A percentile compares a stretch with the other conserved stretches of the same genome.
Conservation (phyloP, 805 yeast genomes). For the Debaryomyces castellii region DNA sequence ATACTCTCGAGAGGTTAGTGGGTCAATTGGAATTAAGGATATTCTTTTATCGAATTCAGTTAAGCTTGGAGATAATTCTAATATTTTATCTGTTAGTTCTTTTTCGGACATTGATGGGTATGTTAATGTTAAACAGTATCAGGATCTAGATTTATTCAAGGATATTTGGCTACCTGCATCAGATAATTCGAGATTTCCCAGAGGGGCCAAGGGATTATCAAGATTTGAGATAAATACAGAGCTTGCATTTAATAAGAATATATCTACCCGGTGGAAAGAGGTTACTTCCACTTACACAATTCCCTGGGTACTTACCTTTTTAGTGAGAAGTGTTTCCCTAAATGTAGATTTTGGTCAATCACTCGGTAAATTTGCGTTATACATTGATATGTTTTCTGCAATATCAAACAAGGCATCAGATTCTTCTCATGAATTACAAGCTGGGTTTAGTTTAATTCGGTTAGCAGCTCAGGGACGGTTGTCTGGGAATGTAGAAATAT, state of each 20-base stretch:
- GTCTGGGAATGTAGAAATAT: slow-evolving; percentile 62
- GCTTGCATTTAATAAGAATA: slow-evolving; percentile 31
- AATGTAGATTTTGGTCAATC: slow-evolving; percentile 81
- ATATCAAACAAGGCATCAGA: slow-evolving; percentile 62
- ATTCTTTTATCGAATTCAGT: slow-evolving; percentile 50
- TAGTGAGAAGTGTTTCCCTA: slow-evolving; percentile 51
- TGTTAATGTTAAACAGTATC: slow-evolving; percentile 79
- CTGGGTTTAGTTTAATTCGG: slow-evolving; percentile 54
- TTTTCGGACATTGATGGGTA: slow-evolving; percentile 58
- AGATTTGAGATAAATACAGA: slow-evolving; percentile 5
- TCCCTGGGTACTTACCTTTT: slow-evolving; percentile 70
- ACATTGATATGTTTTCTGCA: slow-evolving; percentile 63
- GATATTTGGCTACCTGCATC: slow-evolving; percentile 73
- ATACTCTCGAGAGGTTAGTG: slow-evolving; percentile 87
- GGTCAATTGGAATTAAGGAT: slow-evolving; percentile 52
- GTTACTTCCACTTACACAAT: slow-evolving; percentile 64
- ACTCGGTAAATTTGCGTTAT: slow-evolving; percentile 62
- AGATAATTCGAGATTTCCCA: background rate
- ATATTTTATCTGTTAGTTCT: slow-evolving; percentile 49
- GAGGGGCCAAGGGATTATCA: background rate
- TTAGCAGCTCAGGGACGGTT: slow-evolving; percentile 74
- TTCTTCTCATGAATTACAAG: slow-evolving; percentile 69
- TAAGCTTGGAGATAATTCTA: slow-evolving; percentile 39
- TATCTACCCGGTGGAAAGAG: slow-evolving; percentile 50
- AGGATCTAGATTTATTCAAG: slow-evolving; percentile 77